Percentiles rank a stretch among this genome's conserved stretches.
phyloP scores from a whole-genome alignment of 2,329 filamentous ascomycete genomes.

The Penicillium oxalicum region DNA sequence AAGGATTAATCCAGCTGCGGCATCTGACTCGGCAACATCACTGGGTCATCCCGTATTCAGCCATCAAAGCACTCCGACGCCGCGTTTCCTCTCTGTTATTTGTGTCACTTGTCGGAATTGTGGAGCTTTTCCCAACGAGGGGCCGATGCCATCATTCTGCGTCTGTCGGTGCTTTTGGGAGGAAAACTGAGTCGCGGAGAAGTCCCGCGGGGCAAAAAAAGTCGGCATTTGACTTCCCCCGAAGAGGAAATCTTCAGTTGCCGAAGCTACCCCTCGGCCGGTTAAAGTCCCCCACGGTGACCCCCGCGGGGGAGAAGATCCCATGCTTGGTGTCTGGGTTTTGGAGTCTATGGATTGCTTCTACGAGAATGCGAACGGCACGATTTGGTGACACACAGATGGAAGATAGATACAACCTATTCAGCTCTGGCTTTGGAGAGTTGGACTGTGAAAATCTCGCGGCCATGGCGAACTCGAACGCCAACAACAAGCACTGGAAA shows the following conservation, averaged over 20 bases:
- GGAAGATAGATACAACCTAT: too few species aligned
- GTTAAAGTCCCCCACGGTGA: not conserved
- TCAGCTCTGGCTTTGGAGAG: too few species aligned
- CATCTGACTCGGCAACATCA: constrained; percentile 4
- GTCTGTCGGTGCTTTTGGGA: constrained; percentile 8
- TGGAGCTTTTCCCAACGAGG: not conserved
- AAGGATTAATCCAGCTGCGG: not conserved
- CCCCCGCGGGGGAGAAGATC: too few species aligned
- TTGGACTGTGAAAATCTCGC: too few species aligned
- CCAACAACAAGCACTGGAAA: too few species aligned
- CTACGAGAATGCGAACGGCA: too few species aligned
- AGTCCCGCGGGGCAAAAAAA: constrained; percentile 16
- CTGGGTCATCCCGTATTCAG: not conserved
- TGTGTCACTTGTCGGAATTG: too few species aligned
- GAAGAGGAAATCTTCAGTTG: constrained; percentile 13
- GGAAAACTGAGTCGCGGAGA: constrained; percentile 12
- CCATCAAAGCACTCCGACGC: too few species aligned
- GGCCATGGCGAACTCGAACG: too few species aligned
- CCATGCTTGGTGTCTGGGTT: too few species aligned
- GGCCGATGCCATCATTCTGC: constrained; percentile 7
- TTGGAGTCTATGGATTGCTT: too few species aligned
- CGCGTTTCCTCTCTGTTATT: not conserved
- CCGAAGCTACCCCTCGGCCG: constrained; percentile 9
- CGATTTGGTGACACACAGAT: too few species aligned
- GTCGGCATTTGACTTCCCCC: constrained; percentile 9